Evolutionary conservation across 1,284 basidiomycete genomes (phyloP).

Genomic region (Ceratobasidium sp.): DNA sequence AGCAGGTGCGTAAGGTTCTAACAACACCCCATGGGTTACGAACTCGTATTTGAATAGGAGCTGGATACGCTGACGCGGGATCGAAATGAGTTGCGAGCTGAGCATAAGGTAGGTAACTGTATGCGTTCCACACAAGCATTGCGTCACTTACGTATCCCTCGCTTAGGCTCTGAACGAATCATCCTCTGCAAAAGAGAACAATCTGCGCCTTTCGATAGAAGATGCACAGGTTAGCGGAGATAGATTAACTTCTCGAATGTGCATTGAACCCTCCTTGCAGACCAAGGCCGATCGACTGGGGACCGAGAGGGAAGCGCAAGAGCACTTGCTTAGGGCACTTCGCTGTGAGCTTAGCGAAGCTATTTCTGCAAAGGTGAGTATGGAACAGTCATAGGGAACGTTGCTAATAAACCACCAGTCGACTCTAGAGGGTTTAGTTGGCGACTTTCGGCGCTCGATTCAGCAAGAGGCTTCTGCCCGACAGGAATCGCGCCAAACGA

Average conservation of each 20-base stretch:
- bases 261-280: neutral
- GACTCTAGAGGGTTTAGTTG: constrained; percentile 4
- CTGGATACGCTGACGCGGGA: neutral
- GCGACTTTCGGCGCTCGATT: constrained; percentile 3
- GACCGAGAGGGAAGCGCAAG: neutral
- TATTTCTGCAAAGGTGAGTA: constrained; percentile 22
- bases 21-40: neutral
- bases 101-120: constrained; percentile 15
- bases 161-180: neutral
- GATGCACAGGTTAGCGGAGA: neutral
- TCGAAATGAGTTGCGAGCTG: neutral
- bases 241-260: neutral
- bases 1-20: constrained; percentile 17
- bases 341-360: constrained; percentile 16
- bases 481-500: neutral
- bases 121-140: neutral
- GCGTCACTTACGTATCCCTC: neutral
- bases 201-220: neutral
- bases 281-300: neutral
- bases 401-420: neutral
- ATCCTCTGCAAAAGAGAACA: neutral
- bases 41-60: neutral
- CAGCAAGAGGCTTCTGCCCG: constrained; percentile 13
- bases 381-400: too few relatives aligned
- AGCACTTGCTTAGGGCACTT: constrained; percentile 7